Conservation (phyloP, 192 early-diverging fungal species). For the Coemansia sp. region DNA sequence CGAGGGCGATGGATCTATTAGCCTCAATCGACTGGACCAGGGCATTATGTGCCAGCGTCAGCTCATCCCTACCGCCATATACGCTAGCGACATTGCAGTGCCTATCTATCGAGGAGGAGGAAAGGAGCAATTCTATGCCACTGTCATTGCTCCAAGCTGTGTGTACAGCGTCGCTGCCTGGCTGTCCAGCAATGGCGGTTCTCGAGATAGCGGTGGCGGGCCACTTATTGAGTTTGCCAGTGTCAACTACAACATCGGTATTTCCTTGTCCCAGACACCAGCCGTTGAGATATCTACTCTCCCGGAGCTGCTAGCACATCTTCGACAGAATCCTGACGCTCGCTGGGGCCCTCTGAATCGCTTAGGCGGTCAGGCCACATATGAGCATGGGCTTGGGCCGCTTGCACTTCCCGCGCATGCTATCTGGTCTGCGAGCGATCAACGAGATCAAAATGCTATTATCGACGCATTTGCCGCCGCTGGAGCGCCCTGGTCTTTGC, state of each 20-base stretch:
- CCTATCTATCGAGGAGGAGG: slow-evolving; percentile 37
- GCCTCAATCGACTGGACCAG: slow-evolving; percentile 47
- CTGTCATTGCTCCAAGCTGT: slow-evolving; percentile 19
- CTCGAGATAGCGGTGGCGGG: not conserved
- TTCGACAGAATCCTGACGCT: slow-evolving; percentile 14
- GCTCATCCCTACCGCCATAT: slow-evolving; percentile 36
- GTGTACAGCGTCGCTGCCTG: slow-evolving; percentile 28
- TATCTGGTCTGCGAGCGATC: slow-evolving; percentile 18
- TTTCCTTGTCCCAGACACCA: slow-evolving; percentile 17
- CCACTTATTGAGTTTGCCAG: slow-evolving; percentile 28
- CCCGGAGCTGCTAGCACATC: slow-evolving; percentile 25
- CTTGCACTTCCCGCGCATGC: slow-evolving; percentile 22
- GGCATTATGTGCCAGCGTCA: slow-evolving; percentile 20
- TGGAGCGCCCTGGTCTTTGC: slow-evolving; percentile 38
- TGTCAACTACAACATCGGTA: slow-evolving; percentile 10
- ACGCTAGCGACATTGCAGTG: slow-evolving; percentile 28
- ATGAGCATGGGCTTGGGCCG: slow-evolving; percentile 12
- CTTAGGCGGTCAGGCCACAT: slow-evolving; percentile 1
- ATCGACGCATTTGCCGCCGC: slow-evolving; percentile 20
- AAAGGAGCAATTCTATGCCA: slow-evolving; percentile 24
- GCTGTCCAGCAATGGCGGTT: slow-evolving; percentile 9
- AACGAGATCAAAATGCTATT: not conserved
- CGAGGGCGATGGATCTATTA: slow-evolving; percentile 35
- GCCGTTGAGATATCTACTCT: slow-evolving; percentile 21
- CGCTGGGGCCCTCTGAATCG: slow-evolving; percentile 22